Evolutionary conservation across 169 alveolate species (phyloP).

Genomic region (Cryptosporidium xiaoi): DNA sequence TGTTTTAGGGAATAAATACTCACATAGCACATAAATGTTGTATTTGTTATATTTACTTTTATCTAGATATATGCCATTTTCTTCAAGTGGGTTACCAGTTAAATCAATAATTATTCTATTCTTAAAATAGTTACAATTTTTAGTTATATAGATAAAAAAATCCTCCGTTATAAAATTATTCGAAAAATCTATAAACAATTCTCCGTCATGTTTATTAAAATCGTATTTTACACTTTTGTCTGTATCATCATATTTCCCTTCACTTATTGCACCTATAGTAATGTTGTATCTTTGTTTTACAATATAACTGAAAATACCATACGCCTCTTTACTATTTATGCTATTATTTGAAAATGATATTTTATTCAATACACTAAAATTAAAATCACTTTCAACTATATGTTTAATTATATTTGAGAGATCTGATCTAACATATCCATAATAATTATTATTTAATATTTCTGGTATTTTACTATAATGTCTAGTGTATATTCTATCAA

Average conservation of each 20-base stretch:
- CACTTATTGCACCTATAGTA: background rate
- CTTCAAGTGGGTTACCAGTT: constrained; percentile 48
- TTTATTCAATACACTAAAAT: background rate
- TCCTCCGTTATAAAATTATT: constrained; percentile 21
- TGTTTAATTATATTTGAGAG: background rate
- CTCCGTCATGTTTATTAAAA: too few relatives aligned
- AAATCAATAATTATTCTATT: constrained; percentile 12
- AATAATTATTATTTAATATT: background rate
- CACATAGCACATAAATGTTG: constrained; percentile 7
- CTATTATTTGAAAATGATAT: constrained; percentile 25
- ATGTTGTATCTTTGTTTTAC: background rate
- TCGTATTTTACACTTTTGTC: background rate
- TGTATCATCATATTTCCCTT: background rate
- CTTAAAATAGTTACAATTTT: background rate
- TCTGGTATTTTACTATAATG: background rate
- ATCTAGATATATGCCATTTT: background rate
- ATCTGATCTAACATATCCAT: background rate
- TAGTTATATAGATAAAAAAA: background rate
- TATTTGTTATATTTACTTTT: too few relatives aligned
- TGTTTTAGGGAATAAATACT: constrained; percentile 19
- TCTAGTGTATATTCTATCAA: background rate
- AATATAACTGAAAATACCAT: constrained; percentile 3
- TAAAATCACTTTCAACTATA: background rate
- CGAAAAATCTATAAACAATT: constrained; percentile 25
- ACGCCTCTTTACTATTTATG: constrained; percentile 6